These are phyloP conservation scores for Begonia fuchsioides DNA, from an alignment of 306 rosid species.

Conservation along the genomic window DNA sequence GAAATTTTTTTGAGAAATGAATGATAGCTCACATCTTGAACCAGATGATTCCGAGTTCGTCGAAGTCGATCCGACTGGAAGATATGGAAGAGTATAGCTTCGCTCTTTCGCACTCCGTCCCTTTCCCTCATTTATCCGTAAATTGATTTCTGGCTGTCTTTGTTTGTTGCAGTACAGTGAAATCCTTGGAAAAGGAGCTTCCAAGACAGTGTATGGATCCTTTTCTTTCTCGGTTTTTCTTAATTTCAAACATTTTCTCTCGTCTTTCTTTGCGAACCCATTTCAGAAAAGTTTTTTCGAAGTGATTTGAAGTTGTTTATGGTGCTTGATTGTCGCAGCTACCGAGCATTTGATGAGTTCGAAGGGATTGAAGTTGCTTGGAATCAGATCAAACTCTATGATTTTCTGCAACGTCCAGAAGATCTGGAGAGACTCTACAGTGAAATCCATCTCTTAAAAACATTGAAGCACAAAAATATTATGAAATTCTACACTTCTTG, in stretches of 20 bases:
- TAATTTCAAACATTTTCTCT: neutral
- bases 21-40: conserved; percentile 36
- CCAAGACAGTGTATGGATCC: conserved; percentile 74
- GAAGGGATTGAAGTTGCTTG: conserved; percentile 99
- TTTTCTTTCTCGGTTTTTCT: conserved; percentile 4
- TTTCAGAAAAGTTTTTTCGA: neutral
- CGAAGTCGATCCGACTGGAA: conserved; percentile 96
- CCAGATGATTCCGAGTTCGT: conserved; percentile 54
- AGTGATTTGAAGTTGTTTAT: neutral
- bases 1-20: conserved; percentile 29
- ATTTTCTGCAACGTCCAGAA: conserved; percentile 84
- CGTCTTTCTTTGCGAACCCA: neutral
- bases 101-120: conserved; percentile 4
- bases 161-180: conserved; percentile 62
- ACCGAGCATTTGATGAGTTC: conserved; percentile 87
- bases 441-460: conserved; percentile 86
- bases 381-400: conserved; percentile 84
- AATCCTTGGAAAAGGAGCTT: conserved; percentile 95
- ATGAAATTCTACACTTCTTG: conserved; percentile 90
- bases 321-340: conserved; percentile 30
- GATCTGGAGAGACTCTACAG: conserved; percentile 92
- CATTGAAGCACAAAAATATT: conserved; percentile 73
- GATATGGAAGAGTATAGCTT: conserved; percentile 85
- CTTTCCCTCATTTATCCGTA: conserved; percentile 1
- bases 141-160: conserved; percentile 7